A percentile compares a stretch with the other conserved stretches of the same genome.
These are phyloP conservation scores for Syncephalis plumigaleata DNA, from an alignment of 371 early-diverging fungal genomes.

Conservation along the genomic window DNA sequence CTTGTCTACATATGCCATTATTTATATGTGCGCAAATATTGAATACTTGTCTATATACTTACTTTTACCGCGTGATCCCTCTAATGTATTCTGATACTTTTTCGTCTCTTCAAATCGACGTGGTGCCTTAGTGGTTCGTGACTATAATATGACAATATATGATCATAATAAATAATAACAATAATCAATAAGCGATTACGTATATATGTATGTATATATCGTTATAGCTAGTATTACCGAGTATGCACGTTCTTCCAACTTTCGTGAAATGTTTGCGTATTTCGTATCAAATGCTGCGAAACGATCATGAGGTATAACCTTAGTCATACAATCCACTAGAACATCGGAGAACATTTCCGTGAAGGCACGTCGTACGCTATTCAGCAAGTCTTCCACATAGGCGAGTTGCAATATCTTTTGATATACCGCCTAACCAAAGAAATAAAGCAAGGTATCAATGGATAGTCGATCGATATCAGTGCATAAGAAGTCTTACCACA, in stretches of 20 bases:
- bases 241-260: too few relatives aligned
- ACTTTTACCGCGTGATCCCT: slow-evolving; percentile 43
- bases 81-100: slow-evolving; percentile 53
- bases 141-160: too few relatives aligned
- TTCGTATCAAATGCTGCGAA: background rate
- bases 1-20: background rate
- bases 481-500: too few relatives aligned
- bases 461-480: background rate
- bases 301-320: background rate
- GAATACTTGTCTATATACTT: too few relatives aligned
- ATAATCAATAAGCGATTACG: too few relatives aligned
- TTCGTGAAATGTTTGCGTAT: background rate
- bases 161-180: too few relatives aligned
- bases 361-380: slow-evolving; percentile 17
- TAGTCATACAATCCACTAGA: background rate
- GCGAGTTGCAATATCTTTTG: slow-evolving; percentile 73
- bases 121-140: slow-evolving; percentile 23
- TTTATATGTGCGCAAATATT: too few relatives aligned
- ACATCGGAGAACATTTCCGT: background rate
- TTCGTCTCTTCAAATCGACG: slow-evolving; percentile 71
- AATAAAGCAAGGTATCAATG: background rate
- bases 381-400: slow-evolving; percentile 73
- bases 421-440: slow-evolving; percentile 48
- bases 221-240: too few relatives aligned
- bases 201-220: slow-evolving; percentile 2